A percentile compares a stretch with the other conserved stretches of the same genome.
phyloP scores from a whole-genome alignment of 1,139 yeast species.

The Taphrina deformans region DNA sequence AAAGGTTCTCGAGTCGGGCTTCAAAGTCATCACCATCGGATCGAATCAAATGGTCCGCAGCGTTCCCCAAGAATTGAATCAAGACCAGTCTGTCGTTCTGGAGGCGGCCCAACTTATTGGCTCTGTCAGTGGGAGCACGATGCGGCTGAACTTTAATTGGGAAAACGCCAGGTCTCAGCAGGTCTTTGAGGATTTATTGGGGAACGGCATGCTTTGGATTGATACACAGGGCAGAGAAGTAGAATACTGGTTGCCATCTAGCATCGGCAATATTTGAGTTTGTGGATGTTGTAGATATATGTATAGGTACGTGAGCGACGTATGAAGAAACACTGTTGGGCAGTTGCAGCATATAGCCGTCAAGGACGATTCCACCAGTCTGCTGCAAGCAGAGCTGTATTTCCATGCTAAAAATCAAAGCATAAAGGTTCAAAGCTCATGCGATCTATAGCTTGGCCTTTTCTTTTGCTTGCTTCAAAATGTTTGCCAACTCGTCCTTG shows the following conservation, averaged over 20 bases:
- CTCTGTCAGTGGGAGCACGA: slow-evolving; percentile 61
- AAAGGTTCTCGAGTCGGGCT: slow-evolving; percentile 52
- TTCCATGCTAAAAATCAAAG: no score
- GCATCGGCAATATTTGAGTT: slow-evolving; percentile 2
- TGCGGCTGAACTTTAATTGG: slow-evolving; percentile 77
- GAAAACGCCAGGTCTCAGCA: slow-evolving; percentile 59
- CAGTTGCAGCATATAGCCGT: no score
- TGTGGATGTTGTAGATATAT: no score
- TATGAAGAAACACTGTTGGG: no score
- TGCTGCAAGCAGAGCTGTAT: no score
- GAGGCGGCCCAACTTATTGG: slow-evolving; percentile 69
- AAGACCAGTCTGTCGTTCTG: slow-evolving; percentile 67
- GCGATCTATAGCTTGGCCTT: not conserved
- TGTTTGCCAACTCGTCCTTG: not conserved
- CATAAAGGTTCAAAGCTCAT: no score
- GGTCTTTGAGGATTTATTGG: slow-evolving; percentile 74
- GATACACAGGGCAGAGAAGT: slow-evolving; percentile 62
- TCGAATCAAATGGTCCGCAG: slow-evolving; percentile 50
- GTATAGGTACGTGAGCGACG: no score
- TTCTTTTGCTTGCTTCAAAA: not conserved
- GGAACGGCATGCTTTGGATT: slow-evolving; percentile 79
- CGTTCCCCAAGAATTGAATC: slow-evolving; percentile 56
- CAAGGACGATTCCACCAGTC: no score
- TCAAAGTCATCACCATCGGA: slow-evolving; percentile 50
- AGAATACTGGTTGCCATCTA: slow-evolving; percentile 57